Base-by-base conservation (phyloP, 306 rosid species). In the Pachyrhizus erosus region DNA sequence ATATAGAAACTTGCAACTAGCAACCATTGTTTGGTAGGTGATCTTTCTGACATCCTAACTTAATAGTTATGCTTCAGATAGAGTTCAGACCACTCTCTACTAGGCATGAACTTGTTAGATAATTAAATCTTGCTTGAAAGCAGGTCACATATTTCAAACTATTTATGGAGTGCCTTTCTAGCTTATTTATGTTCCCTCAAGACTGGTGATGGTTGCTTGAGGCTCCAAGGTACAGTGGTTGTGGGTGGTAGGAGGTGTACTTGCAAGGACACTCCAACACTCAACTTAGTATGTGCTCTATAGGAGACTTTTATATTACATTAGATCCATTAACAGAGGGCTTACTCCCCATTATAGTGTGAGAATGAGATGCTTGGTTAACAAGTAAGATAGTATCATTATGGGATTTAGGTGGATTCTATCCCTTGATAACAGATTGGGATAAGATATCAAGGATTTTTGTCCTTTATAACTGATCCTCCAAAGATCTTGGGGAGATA, bases 361-460 rank as follows among this genome's bases (percentile, higher is more conserved):
- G 54, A 68, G 49, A 69, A 42, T 69, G 75, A 73, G 78, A 33
- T 73, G 66, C 49, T 33, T 73, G 78, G 45, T 33, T 73, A 73
- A 0, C 65, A 52, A 73, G 78, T 73, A 73, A 73, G 31, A n/a
- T 29, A 52, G 11, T 73, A 10, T 31, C 61, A 52, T 52, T 11
- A 18, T 12, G 66, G 21, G 49, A 33, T 73, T 33, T 73, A 73
- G 49, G 13, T 29, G 34, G 66, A 73, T 73, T 51, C 49, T 73
- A 31, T 12, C 33, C 49, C 49, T 52, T 31, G 49, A 18, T 20
- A 73, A 33, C 66, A 31, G 64, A 51, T 73, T 31, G 11, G 31
- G 27, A 73, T 12, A 72, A 33, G 48, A 31, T n/a, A 73, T 31
- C 7, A 49, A n/a, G 29, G 64, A 34, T 49, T 73, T 31, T 31